These are phyloP conservation scores for Fusarium oxysporum DNA, from an alignment of 2,329 filamentous ascomycete genomes.

Conservation along the genomic window DNA sequence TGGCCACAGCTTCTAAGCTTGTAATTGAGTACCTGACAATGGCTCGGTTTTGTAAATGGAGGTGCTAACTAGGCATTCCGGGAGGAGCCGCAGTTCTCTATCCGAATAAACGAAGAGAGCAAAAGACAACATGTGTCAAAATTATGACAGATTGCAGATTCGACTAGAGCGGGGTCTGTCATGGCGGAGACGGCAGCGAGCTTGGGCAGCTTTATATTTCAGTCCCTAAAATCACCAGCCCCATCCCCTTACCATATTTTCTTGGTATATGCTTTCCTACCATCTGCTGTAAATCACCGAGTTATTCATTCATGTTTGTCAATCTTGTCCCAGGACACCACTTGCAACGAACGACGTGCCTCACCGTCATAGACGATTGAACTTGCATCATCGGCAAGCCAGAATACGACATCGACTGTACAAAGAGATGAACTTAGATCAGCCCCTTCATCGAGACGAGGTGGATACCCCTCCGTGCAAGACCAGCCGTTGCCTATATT, in stretches of 20 bases:
- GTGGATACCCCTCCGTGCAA: not conserved
- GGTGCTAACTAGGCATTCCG: not conserved
- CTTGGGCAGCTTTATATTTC: not conserved
- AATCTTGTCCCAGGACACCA: not conserved
- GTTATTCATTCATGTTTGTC: not conserved
- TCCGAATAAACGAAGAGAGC: not conserved
- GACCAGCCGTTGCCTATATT: not conserved
- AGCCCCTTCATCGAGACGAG: not conserved
- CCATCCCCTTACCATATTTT: not conserved
- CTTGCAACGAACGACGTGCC: not conserved
- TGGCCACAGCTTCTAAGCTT: not conserved
- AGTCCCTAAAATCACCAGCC: not conserved
- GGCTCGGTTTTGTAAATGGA: not conserved
- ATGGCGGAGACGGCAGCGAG: not conserved
- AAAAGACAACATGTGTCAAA: not conserved
- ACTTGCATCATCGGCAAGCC: not conserved
- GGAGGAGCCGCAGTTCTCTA: not conserved
- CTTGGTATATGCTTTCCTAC: not conserved
- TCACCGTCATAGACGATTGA: not conserved
- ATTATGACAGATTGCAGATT: not conserved
- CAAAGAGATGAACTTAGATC: not conserved
- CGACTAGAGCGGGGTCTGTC: not conserved
- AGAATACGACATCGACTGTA: not conserved
- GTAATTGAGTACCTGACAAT: not conserved
- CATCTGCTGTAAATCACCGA: not conserved